Evolutionary conservation across 1,284 basidiomycete genomes (phyloP).

Genomic region (Trametes versicolor): DNA sequence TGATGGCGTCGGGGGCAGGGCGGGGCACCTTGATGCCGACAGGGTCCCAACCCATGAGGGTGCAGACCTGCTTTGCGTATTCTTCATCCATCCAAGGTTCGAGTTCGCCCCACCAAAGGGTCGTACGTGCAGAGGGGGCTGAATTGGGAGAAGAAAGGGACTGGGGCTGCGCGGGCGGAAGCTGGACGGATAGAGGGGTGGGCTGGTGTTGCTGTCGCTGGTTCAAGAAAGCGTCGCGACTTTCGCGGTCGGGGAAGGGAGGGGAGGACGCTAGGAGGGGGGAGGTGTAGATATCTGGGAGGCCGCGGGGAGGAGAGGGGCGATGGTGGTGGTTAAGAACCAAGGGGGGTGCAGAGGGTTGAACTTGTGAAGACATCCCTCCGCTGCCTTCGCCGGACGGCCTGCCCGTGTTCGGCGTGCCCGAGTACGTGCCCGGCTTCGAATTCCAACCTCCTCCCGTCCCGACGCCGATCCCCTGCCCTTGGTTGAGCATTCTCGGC

Average conservation of each 20-base stretch:
- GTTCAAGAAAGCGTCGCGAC: conserved; percentile 40
- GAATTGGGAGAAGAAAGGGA: conserved; percentile 41
- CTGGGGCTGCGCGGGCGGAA: conserved; percentile 37
- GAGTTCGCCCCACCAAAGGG: conserved; percentile 84
- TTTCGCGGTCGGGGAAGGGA: conserved; percentile 42
- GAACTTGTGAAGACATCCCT: conserved; percentile 40
- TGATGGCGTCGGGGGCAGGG: conserved; percentile 64
- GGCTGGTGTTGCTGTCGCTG: conserved; percentile 38
- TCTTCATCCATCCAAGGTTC: conserved; percentile 95
- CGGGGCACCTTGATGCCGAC: conserved; percentile 76
- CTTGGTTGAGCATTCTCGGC: conserved; percentile 36
- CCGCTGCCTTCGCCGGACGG: conserved; percentile 33
- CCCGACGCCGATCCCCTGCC: conserved; percentile 36
- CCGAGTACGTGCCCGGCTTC: conserved; percentile 36
- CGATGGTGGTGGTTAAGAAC: conserved; percentile 43
- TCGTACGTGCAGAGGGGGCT: conserved; percentile 41
- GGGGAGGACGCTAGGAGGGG: conserved; percentile 36
- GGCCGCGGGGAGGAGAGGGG: conserved; percentile 44
- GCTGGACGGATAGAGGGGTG: conserved; percentile 37
- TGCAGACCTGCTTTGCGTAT: conserved; percentile 85
- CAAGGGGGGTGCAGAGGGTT: conserved; percentile 39
- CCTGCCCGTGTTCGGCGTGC: conserved; percentile 34
- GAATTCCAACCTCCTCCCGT: conserved; percentile 34
- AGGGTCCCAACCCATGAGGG: conserved; percentile 82
- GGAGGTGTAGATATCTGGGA: conserved; percentile 39